Conservation (phyloP, 352 stramenopile species). For the Saprolegnia parasitica region DNA sequence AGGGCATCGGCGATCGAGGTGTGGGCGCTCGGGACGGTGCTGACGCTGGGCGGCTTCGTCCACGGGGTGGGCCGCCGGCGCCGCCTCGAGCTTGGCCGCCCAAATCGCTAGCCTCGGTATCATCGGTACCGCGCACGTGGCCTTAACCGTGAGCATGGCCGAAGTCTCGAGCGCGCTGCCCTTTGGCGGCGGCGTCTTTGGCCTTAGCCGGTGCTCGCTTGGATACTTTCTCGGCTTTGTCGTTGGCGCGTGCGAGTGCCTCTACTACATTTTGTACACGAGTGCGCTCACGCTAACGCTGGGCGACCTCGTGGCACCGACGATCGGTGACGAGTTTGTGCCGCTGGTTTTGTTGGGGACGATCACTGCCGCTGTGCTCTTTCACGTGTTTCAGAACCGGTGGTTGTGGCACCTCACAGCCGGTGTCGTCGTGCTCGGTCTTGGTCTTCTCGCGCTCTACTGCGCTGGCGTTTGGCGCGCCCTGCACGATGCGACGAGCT, state of each 20-base stretch:
- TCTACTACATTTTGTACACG: conserved; percentile 46
- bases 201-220: conserved; percentile 38
- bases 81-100: not conserved
- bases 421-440: not conserved
- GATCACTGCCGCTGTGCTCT: not conserved
- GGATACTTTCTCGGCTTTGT: conserved; percentile 44
- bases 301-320: not conserved
- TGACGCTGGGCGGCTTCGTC: not conserved
- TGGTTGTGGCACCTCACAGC: not conserved
- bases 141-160: conserved; percentile 39
- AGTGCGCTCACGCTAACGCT: not conserved
- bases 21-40: not conserved
- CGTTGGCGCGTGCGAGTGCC: conserved; percentile 42
- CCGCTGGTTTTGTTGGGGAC: not conserved
- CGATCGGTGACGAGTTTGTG: not conserved
- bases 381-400: not conserved
- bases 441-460: not conserved
- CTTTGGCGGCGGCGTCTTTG: conserved; percentile 43
- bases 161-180: conserved; percentile 44
- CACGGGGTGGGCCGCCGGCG: not conserved
- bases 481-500: no score
- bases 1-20: not conserved
- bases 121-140: conserved; percentile 35
- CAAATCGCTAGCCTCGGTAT: not conserved
- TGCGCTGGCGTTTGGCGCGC: not conserved